Base-by-base conservation (phyloP, 257 asterid species). In the Solanum lycopersicoides region DNA sequence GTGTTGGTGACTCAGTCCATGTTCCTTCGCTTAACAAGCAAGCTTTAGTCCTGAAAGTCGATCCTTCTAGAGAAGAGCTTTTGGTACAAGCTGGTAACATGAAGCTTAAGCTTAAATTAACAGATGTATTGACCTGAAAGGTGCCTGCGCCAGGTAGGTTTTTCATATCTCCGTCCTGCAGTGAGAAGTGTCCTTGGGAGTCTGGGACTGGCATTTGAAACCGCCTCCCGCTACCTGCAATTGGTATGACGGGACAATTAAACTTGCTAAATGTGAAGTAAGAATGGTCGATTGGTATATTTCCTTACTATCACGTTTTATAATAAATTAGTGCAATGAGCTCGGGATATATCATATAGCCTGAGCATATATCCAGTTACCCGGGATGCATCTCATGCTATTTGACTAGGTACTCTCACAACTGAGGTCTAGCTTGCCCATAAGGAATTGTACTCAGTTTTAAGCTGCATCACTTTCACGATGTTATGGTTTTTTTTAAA, bases 11-110 rank as follows among this genome's bases (percentile, higher is more conserved):
- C 91, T 84, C 82, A 86, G 99, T 97, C 93, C 89, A 91, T 86
- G 95, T 97, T 88, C 93, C 92, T 89, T 95, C 99, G 63, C 94
- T 97, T 44, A 93, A 92, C 69, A 93, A 86, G 92, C 92, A 92
- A 87, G 98, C 95, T 63, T 88, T 89, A 53, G 97, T 96, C 75
- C 56, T 97, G 89, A 92, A 93, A 90, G 93, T 95, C 90, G 95
- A 96, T 86, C 90, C 92, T 47, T 91, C 95, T 16, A 94, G 90
- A 90, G 95, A 89, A 88, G 97, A 93, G 90, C 88, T 97, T 75
- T 89, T 95, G 60, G 98, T 97, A 88, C 97, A 94, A 91, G 95
- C 95, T 84, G 99, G 99, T 53, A 88, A 88, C 92, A 86, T 97
- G 95, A 97, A 93, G 93, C 75, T 97, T 92, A 97, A 93, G 90